phyloP scores from a whole-genome alignment of 352 stramenopile species.

The Phytophthora multivora region DNA sequence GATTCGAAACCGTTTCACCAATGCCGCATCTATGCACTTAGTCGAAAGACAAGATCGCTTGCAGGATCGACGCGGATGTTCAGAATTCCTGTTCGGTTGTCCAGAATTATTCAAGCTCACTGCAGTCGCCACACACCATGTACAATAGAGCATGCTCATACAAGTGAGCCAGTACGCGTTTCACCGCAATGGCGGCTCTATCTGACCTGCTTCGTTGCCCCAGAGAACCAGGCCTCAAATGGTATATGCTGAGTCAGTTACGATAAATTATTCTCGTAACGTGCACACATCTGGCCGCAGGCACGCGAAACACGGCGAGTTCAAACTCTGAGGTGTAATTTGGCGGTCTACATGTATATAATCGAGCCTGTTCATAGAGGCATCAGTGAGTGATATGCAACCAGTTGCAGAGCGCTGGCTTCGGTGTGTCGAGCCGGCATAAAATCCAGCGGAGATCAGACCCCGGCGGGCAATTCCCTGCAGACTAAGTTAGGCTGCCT shows the following conservation, averaged over 20 bases:
- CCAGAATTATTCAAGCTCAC: neutral
- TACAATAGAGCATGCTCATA: no score
- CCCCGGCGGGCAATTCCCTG: neutral
- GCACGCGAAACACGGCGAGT: constrained; percentile 5
- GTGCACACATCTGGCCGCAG: neutral
- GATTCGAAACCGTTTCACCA: neutral
- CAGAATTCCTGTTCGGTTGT: no score
- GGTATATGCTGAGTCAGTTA: no score
- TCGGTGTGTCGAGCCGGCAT: constrained; percentile 13
- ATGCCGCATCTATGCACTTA: constrained; percentile 15
- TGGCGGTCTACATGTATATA: neutral
- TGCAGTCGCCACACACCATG: neutral
- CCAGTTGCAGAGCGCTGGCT: constrained; percentile 9
- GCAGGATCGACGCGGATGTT: neutral
- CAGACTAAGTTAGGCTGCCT: no score
- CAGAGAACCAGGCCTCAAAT: no score
- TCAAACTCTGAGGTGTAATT: neutral
- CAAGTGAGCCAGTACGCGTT: no score
- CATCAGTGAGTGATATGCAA: constrained; percentile 8
- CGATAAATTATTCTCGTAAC: neutral
- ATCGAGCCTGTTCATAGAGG: constrained; percentile 1
- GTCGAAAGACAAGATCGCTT: constrained; percentile 20
- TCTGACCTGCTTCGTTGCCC: no score
- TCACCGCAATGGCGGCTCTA: no score
- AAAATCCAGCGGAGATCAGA: constrained; percentile 29